Evolutionary conservation across 768 basidiomycete species (phyloP), one percentile per base, ranked within the genome.

Genomic region (Melanogaster broomeanus): DNA sequence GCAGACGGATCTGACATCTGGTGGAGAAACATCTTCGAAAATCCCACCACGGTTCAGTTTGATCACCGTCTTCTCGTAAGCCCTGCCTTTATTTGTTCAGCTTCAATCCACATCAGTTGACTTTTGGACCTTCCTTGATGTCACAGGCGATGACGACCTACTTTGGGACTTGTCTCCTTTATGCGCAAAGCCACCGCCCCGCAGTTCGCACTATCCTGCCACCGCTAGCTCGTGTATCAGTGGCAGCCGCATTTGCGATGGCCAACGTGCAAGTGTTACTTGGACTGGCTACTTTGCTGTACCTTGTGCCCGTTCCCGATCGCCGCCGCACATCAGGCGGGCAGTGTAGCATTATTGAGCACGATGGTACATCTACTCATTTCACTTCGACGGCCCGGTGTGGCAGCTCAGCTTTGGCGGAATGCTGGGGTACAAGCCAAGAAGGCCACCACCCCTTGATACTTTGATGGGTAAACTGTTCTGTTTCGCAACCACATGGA

Each of bases 1-100:
- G 60, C 72, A 0, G 87, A 90, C 65, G 75, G 80, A 55, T 83
- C 82, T 1, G 93, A 97, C 63, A 64, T 82, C n/a, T 95, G 89
- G 88, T 96, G 93, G 93, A 78, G 97, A 53, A 98, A 98, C 68
- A 75, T 98, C 45, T 84, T 97, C 56, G 97, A 99, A 73, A 99
- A 99, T 63, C 97, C 97, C 8, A 94, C 90, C 9, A 97, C 96
- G 0, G 95, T 95, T 8, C 97, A 99, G 66, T 98, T 98, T 62
- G 84, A 99, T 64, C 97, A 99, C 70, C 87, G 97, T 19, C 74
- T 95, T 43, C 81, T 99, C 45, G 95, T 90, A 62, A 70, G 90
- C 77, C 34, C 42, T 13, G 40, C 40, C 39, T 2, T 31, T 33
- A 9, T 35, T 49, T n/a, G n/a, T 42, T 22, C 19, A 33, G 16